A percentile compares a stretch with the other conserved stretches of the same genome.
These are phyloP conservation scores for Hymenoscyphus occultus DNA, from an alignment of 2,329 filamentous ascomycete species.

Conservation along the genomic window DNA sequence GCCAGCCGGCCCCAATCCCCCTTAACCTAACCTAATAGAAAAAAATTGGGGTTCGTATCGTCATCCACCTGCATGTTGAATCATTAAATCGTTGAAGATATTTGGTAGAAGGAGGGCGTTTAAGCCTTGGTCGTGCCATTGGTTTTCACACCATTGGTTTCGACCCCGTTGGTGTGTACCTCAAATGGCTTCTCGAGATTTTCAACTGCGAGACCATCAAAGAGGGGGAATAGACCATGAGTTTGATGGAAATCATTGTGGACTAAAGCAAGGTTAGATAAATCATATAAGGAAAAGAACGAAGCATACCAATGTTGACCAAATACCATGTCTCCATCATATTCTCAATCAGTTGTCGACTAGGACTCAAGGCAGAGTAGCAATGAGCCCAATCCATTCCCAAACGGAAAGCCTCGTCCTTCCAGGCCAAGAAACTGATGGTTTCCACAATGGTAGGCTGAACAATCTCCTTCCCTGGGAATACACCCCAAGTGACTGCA, in stretches of 20 bases:
- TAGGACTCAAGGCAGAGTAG: slow-evolving; percentile 72
- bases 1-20: slow-evolving; percentile 6
- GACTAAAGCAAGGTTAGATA: slow-evolving; percentile 50
- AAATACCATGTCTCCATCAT: slow-evolving; percentile 92
- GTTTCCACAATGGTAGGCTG: slow-evolving; percentile 99
- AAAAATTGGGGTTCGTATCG: slow-evolving; percentile 11
- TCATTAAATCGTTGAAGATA: slow-evolving; percentile 30
- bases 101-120: slow-evolving; percentile 13
- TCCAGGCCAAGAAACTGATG: slow-evolving; percentile 96
- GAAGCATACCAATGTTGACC: slow-evolving; percentile 80
- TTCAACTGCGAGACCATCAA: slow-evolving; percentile 71
- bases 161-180: slow-evolving; percentile 17
- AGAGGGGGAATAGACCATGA: slow-evolving; percentile 78
- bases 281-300: not conserved
- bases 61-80: slow-evolving; percentile 33
- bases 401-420: slow-evolving; percentile 92
- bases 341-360: slow-evolving; percentile 73
- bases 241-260: slow-evolving; percentile 96
- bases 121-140: slow-evolving; percentile 12
- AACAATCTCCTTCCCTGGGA: slow-evolving; percentile 98
- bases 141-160: slow-evolving; percentile 20
- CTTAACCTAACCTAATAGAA: slow-evolving; percentile 13
- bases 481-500: slow-evolving; percentile 99
- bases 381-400: slow-evolving; percentile 94
- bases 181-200: slow-evolving; percentile 52